Evolutionary conservation across 352 stramenopile genomes (phyloP).

Genomic region (Hyaloperonospora arabidopsidis): DNA sequence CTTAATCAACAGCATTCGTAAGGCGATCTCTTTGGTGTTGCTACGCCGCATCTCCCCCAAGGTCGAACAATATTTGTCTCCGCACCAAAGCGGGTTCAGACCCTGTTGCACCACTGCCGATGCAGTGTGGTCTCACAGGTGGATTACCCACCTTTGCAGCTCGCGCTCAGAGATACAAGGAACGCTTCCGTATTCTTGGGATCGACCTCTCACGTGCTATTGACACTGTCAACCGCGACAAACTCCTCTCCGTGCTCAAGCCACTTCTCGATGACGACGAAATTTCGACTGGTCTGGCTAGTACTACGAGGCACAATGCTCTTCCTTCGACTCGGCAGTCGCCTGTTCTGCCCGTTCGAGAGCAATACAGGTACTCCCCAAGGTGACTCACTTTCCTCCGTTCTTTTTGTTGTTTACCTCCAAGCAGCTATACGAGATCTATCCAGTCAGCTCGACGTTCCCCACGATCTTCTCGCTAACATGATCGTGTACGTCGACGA

Average conservation of each 20-base stretch:
- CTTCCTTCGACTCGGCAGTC: background rate
- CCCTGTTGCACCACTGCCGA: slow-evolving; percentile 8
- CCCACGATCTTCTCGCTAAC: too few relatives aligned
- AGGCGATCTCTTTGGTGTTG: slow-evolving; percentile 8
- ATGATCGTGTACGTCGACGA: too few relatives aligned
- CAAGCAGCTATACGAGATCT: too few relatives aligned
- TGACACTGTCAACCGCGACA: too few relatives aligned
- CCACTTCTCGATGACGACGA: slow-evolving; percentile 6
- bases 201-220: background rate
- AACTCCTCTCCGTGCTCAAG: too few relatives aligned
- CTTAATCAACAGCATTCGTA: slow-evolving; percentile 7
- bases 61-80: background rate
- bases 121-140: slow-evolving; percentile 9
- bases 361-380: slow-evolving; percentile 7
- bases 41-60: slow-evolving; percentile 4
- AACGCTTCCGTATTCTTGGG: slow-evolving; percentile 7
- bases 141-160: slow-evolving; percentile 2
- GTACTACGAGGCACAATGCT: slow-evolving; percentile 2
- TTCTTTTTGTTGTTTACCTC: too few relatives aligned
- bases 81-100: background rate
- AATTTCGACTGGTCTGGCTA: slow-evolving; percentile 5
- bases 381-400: slow-evolving; percentile 1
- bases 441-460: too few relatives aligned
- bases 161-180: background rate
- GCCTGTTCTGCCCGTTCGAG: slow-evolving; percentile 6